Percentiles rank a stretch among this genome's conserved stretches.
These are phyloP conservation scores for Neopestalotiopsis sp. DNA, from an alignment of 2,329 filamentous ascomycete genomes.

Conservation along the genomic window DNA sequence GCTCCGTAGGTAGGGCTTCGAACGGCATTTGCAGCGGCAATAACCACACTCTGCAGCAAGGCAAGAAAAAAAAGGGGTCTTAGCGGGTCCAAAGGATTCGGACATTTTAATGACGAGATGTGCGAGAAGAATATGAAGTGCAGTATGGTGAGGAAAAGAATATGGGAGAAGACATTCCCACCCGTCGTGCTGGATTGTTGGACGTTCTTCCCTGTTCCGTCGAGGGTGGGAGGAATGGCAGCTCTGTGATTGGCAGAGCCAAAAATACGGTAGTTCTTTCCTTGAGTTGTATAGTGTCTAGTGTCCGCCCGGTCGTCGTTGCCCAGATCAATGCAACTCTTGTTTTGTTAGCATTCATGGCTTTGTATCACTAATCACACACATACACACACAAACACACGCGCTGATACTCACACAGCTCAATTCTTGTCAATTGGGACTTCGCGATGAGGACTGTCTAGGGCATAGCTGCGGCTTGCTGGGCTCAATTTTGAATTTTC, in stretches of 20 bases:
- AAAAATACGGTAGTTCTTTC: neutral
- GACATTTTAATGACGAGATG: no score
- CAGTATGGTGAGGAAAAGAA: no score
- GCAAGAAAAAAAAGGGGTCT: no score
- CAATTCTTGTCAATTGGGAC: neutral
- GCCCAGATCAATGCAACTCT: neutral
- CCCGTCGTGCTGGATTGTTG: neutral
- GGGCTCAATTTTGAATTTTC: no score
- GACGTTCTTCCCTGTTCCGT: neutral
- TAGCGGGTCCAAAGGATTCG: no score
- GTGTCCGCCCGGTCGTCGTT: neutral
- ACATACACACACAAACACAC: no score
- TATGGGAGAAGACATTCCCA: neutral
- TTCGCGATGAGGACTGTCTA: neutral
- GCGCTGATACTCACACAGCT: neutral
- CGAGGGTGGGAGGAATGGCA: neutral
- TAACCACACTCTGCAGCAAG: no score
- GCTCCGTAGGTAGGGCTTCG: no score
- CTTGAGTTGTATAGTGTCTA: neutral
- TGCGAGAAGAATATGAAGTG: no score
- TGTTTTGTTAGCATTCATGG: no score
- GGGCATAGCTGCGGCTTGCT: neutral
- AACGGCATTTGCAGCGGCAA: no score
- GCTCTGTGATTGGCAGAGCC: neutral
- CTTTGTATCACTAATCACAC: no score